Evolutionary conservation across 768 basidiomycete genomes (phyloP).

Genomic region (Megacollybia marginata): DNA sequence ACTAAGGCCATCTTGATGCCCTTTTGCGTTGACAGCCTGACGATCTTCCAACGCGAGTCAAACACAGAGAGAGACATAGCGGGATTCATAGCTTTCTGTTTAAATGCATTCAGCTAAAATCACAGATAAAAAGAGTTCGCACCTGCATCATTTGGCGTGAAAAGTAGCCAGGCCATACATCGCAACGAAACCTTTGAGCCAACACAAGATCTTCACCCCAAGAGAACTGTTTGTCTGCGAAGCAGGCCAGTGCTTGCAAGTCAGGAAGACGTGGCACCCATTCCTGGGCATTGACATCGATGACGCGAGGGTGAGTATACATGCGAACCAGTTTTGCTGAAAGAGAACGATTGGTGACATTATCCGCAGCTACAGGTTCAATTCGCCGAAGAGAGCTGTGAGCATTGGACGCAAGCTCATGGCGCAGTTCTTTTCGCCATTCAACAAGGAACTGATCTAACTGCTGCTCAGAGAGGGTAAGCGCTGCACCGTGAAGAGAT

Average conservation of each 20-base stretch:
- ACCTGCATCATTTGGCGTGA: neutral
- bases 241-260: neutral
- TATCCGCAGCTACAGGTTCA: neutral
- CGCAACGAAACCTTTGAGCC: neutral
- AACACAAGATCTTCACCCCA: neutral
- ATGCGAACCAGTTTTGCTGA: neutral
- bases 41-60: too few species aligned
- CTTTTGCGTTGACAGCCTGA: too few species aligned
- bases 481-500: conserved; percentile 33
- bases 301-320: neutral
- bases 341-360: neutral
- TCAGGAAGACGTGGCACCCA: neutral
- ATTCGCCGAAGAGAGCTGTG: conserved; percentile 1
- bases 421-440: conserved; percentile 35
- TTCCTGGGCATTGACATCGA: neutral
- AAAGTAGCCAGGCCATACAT: neutral
- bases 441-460: conserved; percentile 30
- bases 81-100: too few species aligned
- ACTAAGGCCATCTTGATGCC: too few species aligned
- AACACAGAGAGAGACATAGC: too few species aligned
- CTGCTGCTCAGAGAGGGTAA: conserved; percentile 19
- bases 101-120: too few species aligned
- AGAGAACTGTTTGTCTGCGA: neutral
- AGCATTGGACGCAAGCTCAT: conserved; percentile 37
- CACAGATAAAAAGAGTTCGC: too few species aligned